phyloP scores from a whole-genome alignment of 345 rosid species.

The Cochlearia excelsa region DNA sequence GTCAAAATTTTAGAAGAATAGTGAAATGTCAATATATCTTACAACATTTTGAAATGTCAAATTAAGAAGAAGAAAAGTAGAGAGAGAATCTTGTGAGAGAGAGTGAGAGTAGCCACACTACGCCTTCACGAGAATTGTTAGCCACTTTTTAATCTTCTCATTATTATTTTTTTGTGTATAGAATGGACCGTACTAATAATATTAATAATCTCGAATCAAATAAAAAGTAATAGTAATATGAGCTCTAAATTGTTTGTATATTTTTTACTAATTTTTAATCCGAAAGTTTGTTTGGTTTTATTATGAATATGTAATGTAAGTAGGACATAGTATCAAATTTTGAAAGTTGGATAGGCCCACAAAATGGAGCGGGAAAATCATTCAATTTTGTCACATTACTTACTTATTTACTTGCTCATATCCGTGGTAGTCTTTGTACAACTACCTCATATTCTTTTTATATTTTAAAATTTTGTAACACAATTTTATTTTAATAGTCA shows the following conservation, averaged over 20 bases:
- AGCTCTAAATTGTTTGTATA: too few species aligned
- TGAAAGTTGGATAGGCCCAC: slow-evolving; percentile 27
- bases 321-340: slow-evolving; percentile 11
- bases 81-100: slow-evolving; percentile 3
- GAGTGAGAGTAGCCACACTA: slow-evolving; percentile 1
- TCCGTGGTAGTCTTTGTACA: slow-evolving; percentile 16
- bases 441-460: background rate
- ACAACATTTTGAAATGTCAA: slow-evolving; percentile 17
- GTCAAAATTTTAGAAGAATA: too few species aligned
- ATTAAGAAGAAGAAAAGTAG: slow-evolving; percentile 7
- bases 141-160: slow-evolving; percentile 32
- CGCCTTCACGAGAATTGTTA: slow-evolving; percentile 25
- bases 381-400: slow-evolving; percentile 34
- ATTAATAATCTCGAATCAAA: background rate
- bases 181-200: slow-evolving; percentile 8
- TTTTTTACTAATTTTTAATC: too few species aligned
- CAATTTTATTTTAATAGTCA: too few species aligned
- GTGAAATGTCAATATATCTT: background rate
- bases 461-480: background rate
- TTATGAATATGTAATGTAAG: background rate
- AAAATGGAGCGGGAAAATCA: slow-evolving; percentile 34
- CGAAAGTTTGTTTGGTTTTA: slow-evolving; percentile 10
- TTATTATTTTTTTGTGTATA: background rate
- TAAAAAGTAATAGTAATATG: background rate
- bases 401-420: background rate